Percentiles rank a stretch among this genome's conserved stretches.
Conservation (phyloP, 2,329 filamentous ascomycete species). For the Apiospora marii region DNA sequence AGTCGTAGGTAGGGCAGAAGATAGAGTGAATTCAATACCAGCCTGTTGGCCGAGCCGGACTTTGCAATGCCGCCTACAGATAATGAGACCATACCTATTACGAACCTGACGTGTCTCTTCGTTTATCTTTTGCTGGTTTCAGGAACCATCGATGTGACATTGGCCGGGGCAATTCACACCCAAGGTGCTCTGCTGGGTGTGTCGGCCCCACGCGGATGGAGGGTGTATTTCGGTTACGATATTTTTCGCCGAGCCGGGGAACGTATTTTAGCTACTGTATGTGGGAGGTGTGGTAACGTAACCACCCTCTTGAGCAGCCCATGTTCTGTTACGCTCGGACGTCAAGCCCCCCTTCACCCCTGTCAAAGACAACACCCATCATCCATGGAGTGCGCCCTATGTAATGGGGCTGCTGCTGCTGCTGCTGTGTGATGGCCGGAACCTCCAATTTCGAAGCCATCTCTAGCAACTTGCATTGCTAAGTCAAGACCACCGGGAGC, state of each 20-base stretch:
- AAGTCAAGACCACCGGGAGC: not conserved
- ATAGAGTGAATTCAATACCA: not conserved
- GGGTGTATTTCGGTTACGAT: not conserved
- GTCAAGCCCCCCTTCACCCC: not conserved
- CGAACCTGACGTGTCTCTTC: slow-evolving; percentile 15
- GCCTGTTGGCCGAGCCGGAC: not conserved
- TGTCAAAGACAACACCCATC: not conserved
- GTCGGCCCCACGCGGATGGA: slow-evolving; percentile 4
- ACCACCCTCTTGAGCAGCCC: not conserved
- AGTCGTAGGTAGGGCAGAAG: not conserved
- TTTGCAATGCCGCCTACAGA: not conserved
- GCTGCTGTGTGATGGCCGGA: not conserved
- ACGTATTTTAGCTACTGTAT: slow-evolving; percentile 1
- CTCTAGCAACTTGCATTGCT: not conserved
- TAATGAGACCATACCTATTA: not conserved
- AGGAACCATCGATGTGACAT: slow-evolving; percentile 21
- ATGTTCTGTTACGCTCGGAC: not conserved
- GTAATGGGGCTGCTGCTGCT: not conserved
- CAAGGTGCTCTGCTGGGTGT: not conserved
- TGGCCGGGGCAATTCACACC: slow-evolving; percentile 1
- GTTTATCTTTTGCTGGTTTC: slow-evolving; percentile 21
- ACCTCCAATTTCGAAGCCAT: not conserved
- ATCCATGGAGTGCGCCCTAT: not conserved
- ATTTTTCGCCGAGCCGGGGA: slow-evolving; percentile 14
- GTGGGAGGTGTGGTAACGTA: not conserved